Evolutionary conservation across 2,329 filamentous ascomycete species (phyloP).

Genomic region (Monosporascus cannonballus): DNA sequence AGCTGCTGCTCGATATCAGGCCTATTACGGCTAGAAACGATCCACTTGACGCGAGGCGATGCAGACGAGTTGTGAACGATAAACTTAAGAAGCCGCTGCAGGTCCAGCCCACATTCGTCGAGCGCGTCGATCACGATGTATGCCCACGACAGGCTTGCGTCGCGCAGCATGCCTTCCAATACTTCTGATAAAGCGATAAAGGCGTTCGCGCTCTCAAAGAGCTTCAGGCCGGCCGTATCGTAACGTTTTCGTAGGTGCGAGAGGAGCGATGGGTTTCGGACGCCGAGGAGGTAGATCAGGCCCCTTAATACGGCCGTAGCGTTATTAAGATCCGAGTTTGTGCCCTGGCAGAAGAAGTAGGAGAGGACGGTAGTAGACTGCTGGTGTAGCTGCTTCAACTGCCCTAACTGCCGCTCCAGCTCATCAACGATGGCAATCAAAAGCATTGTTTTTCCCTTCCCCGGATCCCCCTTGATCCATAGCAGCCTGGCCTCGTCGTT

Average conservation of each 20-base stretch:
- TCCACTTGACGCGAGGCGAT: conserved; percentile 28
- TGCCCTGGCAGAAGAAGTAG: conserved; percentile 33
- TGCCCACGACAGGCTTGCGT: conserved; percentile 19
- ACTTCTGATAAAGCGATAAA: conserved; percentile 28
- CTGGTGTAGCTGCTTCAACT: conserved; percentile 18
- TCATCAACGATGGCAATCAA: conserved; percentile 22
- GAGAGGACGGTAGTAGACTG: neutral
- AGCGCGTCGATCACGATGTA: conserved; percentile 10
- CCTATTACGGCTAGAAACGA: conserved; percentile 39
- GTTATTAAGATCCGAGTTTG: no score
- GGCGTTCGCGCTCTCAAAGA: no score
- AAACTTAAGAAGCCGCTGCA: conserved; percentile 2
- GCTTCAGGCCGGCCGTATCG: no score
- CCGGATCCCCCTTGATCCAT: conserved; percentile 27
- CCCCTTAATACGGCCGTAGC: no score
- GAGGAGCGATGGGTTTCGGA: no score
- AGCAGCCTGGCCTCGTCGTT: neutral
- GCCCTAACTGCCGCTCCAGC: conserved; percentile 18
- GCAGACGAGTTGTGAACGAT: neutral
- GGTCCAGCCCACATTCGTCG: neutral
- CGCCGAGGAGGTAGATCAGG: no score
- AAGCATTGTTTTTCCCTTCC: conserved; percentile 33
- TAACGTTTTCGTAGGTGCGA: no score
- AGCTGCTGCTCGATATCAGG: conserved; percentile 10
- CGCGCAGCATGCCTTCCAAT: conserved; percentile 32